phyloP scores from a whole-genome alignment of 148 eudicot genomes.

The Chenopodium formosanum region DNA sequence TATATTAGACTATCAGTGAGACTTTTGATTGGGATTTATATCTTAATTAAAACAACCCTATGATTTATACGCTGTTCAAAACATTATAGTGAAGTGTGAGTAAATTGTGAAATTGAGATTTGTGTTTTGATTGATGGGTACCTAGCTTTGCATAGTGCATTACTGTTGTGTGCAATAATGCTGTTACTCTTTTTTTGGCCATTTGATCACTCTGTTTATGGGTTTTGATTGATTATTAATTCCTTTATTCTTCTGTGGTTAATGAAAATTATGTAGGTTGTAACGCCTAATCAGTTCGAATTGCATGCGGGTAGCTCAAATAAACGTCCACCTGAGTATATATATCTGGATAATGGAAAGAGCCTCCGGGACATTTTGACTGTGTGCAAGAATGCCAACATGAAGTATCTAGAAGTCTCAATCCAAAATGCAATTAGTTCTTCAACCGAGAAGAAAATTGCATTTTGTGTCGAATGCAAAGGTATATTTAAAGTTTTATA shows the following conservation, averaged over 20 bases:
- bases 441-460: slow-evolving; percentile 23
- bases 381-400: slow-evolving; percentile 48
- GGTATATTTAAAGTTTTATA: slow-evolving; percentile 35
- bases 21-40: background rate
- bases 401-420: slow-evolving; percentile 35
- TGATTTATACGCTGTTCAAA: too few relatives aligned
- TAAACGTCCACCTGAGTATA: slow-evolving; percentile 83
- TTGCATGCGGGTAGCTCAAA: slow-evolving; percentile 77
- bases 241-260: background rate
- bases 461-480: slow-evolving; percentile 53
- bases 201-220: background rate
- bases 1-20: background rate
- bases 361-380: slow-evolving; percentile 61
- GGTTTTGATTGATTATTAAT: background rate
- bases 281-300: slow-evolving; percentile 65
- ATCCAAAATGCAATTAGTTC: slow-evolving; percentile 42
- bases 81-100: too few relatives aligned
- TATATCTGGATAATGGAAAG: slow-evolving; percentile 69
- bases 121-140: background rate
- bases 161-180: background rate
- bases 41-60: background rate
- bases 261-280: slow-evolving; percentile 43
- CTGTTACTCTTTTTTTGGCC: background rate
- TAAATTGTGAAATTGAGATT: background rate
- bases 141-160: background rate